Conservation (phyloP, 257 asterid species). For the Nicotiana attenuata region DNA sequence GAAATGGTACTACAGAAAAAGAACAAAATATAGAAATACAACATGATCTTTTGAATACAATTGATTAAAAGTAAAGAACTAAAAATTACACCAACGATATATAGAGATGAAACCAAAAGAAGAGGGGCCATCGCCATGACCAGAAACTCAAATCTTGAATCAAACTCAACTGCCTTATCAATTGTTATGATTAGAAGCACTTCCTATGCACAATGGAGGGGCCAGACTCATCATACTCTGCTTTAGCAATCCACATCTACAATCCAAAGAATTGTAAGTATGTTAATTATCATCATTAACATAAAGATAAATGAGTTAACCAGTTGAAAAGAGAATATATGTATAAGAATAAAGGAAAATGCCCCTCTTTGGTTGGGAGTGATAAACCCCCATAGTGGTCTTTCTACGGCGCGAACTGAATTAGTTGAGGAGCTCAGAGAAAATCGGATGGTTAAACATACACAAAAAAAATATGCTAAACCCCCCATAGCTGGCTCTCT, state of each 20-base stretch:
- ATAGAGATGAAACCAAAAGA: not conserved
- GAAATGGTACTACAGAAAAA: not conserved
- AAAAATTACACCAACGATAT: not conserved
- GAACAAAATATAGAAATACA: not conserved
- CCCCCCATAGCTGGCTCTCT: not conserved
- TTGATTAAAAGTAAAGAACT: not conserved
- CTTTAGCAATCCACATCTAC: conserved; percentile 8
- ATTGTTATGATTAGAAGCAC: not conserved
- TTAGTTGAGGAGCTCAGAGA: not conserved
- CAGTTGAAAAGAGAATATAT: not conserved
- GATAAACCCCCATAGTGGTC: not conserved
- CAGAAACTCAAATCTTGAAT: not conserved
- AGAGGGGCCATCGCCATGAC: not conserved
- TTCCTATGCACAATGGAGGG: conserved; percentile 11
- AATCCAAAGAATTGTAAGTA: not conserved
- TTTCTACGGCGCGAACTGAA: not conserved
- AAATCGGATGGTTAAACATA: not conserved
- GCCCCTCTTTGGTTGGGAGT: not conserved
- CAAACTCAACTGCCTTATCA: not conserved
- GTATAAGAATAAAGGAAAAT: not conserved
- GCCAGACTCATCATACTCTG: conserved; percentile 10
- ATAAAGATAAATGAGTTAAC: not conserved
- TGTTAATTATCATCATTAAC: not conserved
- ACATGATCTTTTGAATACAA: not conserved
- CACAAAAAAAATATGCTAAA: not conserved